Evolutionary conservation across 2,329 filamentous ascomycete genomes (phyloP), one percentile per base, ranked within the genome.

Genomic region (Penicillium fuscoglaucum): DNA sequence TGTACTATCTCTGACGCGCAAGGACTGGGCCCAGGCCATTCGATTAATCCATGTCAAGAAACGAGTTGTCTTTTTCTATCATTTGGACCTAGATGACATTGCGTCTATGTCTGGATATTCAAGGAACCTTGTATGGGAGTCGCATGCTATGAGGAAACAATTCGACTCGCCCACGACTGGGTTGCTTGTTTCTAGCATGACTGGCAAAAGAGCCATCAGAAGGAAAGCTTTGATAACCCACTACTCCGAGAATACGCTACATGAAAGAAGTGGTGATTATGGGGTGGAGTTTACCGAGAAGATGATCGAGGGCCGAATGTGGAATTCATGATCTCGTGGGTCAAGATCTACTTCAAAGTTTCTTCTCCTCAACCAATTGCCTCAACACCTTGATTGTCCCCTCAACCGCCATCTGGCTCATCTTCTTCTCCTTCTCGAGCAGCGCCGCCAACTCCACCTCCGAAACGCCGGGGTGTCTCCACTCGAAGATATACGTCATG

Each of bases 401-500:
- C 29, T 68, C 65, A 28, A 68, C 66, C 3, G 66, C 64, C 45
- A 46, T 33, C 29, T 58, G 56, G 15, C 61, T 64, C 66, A 66
- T 67, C 12, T 37, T 41, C 57, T 58, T 68, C 53, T 68, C 61
- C 60, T 62, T 68, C 48, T 57, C 59, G 44, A 59, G 19, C 13
- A 61, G 21, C 1, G 26, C 37, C 21, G 49, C 57, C 53, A 64
- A 19, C 47, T 68, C 64, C 31, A 57, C 59, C 52, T 52, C 39
- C 2, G 62, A 62, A 10, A 64, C 59, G 7, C 65, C 72, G 0
- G 68, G 68, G 61, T 75, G 73, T 50, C 68, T 64, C 73, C 74
- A 78, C 51, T 77, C 74, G 60, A 78, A 78, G 2, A 71, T 69
- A 64, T 76, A 78, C 1, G 75, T 78, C 68, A 78, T 66, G 50